phyloP scores from a whole-genome alignment of 1,284 basidiomycete species.

The Neonothopanus nambi region DNA sequence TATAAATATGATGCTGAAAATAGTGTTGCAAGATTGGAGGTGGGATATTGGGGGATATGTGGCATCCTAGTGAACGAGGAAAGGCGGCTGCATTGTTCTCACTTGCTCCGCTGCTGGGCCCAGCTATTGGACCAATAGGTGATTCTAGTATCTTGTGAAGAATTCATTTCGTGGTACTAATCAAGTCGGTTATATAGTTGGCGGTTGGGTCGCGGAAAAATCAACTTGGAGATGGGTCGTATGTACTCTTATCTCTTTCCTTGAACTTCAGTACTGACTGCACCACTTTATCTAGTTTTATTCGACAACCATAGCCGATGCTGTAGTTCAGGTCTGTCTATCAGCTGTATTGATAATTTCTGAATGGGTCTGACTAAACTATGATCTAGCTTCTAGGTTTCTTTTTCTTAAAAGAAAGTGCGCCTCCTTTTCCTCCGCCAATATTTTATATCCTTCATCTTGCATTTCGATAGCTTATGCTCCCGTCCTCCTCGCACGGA shows the following conservation, averaged over 20 bases:
- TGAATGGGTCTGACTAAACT: conserved; percentile 6
- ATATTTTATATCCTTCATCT: no score
- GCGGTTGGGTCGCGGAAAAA: conserved; percentile 31
- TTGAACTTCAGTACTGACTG: no score
- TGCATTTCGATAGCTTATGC: no score
- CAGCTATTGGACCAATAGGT: conserved; percentile 25
- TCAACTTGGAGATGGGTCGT: conserved; percentile 32
- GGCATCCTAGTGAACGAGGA: conserved; percentile 33
- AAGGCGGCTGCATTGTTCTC: conserved; percentile 34
- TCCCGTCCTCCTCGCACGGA: no score
- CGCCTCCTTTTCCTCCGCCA: no score
- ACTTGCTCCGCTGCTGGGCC: conserved; percentile 25
- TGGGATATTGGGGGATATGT: conserved; percentile 33
- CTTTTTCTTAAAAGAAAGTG: no score
- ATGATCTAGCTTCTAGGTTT: conserved; percentile 23
- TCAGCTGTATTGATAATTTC: neutral
- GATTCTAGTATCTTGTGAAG: no score
- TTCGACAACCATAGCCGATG: conserved; percentile 34
- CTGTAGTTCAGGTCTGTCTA: conserved; percentile 27
- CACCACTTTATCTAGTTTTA: no score
- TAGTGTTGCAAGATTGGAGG: conserved; percentile 22
- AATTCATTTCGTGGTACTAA: no score
- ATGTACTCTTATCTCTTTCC: conserved; percentile 32
- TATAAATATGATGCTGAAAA: no score
- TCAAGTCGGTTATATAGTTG: no score